phyloP scores from a whole-genome alignment of 345 rosid species.

The Eucalyptus regnans region DNA sequence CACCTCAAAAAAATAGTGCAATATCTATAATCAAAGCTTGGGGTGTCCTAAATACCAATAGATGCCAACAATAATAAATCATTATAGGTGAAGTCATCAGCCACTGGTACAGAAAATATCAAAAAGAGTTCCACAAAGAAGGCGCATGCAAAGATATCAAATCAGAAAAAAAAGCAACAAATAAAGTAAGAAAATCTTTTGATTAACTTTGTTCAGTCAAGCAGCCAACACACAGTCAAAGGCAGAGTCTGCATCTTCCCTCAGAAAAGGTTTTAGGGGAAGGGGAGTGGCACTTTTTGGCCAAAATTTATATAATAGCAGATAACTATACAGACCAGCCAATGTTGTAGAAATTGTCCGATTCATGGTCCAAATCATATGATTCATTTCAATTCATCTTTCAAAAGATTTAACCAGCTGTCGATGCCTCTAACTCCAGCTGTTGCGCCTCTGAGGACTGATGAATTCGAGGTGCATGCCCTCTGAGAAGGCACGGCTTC shows the following conservation, averaged over 20 bases:
- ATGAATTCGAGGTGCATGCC: background rate
- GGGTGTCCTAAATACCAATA: background rate
- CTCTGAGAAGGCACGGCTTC: background rate
- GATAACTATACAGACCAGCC: background rate
- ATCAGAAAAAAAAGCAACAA: background rate
- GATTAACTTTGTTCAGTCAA: background rate
- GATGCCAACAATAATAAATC: background rate
- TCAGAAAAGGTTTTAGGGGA: background rate
- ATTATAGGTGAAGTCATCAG: background rate
- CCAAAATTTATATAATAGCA: background rate
- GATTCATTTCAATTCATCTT: background rate
- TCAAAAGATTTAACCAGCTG: background rate
- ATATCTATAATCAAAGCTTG: background rate
- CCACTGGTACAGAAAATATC: background rate
- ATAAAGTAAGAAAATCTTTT: background rate
- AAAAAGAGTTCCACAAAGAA: background rate
- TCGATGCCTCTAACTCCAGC: background rate
- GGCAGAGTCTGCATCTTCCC: background rate
- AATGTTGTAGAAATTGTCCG: background rate
- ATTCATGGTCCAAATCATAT: background rate
- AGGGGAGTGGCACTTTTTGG: background rate
- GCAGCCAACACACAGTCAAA: background rate
- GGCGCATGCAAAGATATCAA: background rate
- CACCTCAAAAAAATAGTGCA: background rate
- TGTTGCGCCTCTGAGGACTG: background rate